phyloP scores from a whole-genome alignment of 1,284 basidiomycete genomes.

The Cutaneotrichosporon arboriforme region DNA sequence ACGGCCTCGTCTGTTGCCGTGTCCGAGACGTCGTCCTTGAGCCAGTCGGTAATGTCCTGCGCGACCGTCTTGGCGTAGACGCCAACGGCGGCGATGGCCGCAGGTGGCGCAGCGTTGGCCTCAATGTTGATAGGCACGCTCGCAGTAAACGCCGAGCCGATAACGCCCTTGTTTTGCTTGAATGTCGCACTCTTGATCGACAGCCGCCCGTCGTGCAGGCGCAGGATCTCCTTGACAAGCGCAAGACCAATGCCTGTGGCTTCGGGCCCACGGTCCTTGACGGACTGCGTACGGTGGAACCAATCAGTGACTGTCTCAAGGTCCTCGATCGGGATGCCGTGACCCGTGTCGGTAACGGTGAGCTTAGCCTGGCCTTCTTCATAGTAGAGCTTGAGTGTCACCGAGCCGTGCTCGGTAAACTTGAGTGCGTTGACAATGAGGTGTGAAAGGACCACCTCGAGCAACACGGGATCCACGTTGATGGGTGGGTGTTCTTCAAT shows the following conservation, averaged over 20 bases:
- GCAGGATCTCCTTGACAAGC: slow-evolving; percentile 44
- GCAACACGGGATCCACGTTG: slow-evolving; percentile 43
- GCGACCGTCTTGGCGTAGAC: slow-evolving; percentile 11
- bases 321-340: slow-evolving; percentile 41
- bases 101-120: not conserved
- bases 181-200: slow-evolving; percentile 20
- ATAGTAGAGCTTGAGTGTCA: slow-evolving; percentile 34
- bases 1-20: no score
- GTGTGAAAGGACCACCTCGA: slow-evolving; percentile 47
- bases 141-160: slow-evolving; percentile 18
- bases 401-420: slow-evolving; percentile 34
- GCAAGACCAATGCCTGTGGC: slow-evolving; percentile 15
- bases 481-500: slow-evolving; percentile 18
- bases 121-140: slow-evolving; percentile 15
- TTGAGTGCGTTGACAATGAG: slow-evolving; percentile 46
- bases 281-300: slow-evolving; percentile 32
- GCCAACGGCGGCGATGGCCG: slow-evolving; percentile 4
- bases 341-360: slow-evolving; percentile 46
- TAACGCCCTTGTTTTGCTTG: not conserved
- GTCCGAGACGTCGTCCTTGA: not conserved
- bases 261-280: slow-evolving; percentile 8
- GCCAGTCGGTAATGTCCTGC: slow-evolving; percentile 3
- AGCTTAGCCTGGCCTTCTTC: slow-evolving; percentile 27
- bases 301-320: slow-evolving; percentile 24
- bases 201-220: slow-evolving; percentile 48